phyloP scores from a whole-genome alignment of 208 protist genomes.

The Willaertia magna region DNA sequence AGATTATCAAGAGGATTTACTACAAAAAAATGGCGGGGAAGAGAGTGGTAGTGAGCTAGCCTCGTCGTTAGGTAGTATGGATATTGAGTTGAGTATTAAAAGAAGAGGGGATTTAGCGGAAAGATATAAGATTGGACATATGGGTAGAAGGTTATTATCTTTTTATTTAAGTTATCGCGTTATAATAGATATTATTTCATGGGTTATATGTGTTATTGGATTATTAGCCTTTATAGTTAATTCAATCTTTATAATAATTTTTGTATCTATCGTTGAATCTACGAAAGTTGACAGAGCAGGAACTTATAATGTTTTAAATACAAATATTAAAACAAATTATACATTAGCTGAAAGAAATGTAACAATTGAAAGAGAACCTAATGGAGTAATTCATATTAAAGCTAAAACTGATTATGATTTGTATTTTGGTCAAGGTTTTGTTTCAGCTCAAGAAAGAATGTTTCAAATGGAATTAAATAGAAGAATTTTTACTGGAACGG shows the following conservation, averaged over 20 bases:
- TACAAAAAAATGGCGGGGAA: too few species aligned
- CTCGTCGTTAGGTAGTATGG: too few species aligned
- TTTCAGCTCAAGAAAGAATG: neutral
- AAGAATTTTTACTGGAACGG: neutral
- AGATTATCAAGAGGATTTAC: too few species aligned
- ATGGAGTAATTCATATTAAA: neutral
- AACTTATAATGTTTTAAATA: neutral
- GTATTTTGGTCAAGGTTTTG: neutral
- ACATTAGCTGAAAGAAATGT: too few species aligned
- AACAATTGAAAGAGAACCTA: neutral
- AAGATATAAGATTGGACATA: too few species aligned
- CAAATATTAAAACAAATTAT: too few species aligned
- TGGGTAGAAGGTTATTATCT: too few species aligned
- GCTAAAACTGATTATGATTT: neutral
- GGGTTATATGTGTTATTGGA: neutral
- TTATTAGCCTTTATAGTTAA: neutral
- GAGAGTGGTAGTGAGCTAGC: too few species aligned
- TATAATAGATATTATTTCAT: neutral
- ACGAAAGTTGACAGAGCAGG: neutral
- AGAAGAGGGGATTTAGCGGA: too few species aligned
- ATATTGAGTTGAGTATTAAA: too few species aligned
- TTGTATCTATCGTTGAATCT: neutral
- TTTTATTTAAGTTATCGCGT: neutral
- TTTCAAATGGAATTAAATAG: conserved; percentile 7
- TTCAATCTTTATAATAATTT: neutral